Base-by-base conservation (phyloP, 768 basidiomycete genomes). In the Crucibulum laeve region DNA sequence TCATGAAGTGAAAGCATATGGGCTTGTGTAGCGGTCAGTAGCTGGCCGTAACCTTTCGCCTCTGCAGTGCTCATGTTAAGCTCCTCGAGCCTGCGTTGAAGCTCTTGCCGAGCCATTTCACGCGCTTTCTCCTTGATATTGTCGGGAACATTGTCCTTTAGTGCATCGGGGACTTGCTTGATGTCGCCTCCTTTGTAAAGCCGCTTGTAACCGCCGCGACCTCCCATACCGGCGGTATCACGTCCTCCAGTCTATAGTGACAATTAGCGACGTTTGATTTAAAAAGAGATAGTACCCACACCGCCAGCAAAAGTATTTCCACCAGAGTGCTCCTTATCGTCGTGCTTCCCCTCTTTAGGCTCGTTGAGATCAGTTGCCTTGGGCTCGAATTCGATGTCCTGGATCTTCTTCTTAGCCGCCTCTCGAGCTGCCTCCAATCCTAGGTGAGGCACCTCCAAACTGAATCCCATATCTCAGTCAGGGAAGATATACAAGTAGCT, bases 221-320 rank as follows among this genome's bases (percentile, higher is more conserved):
- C 82, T 2, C 82, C 82, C 48, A 82, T 60, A 1, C 82, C 82
- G 5, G 82, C 82, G 3, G 82, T 83, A 51, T 80, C 79, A 18
- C 80, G 65, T 7, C 82, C 82, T 23, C 82, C 82, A 22, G 77
- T 78, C 82, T 84, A 45, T 15, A 14, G 22, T 13, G 42, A 18
- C 2, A 26, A 45, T 21, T 22, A 47, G 6, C 22, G 13, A 8
- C 3, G 17, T 23, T 28, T 18, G 6, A 19, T 8, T 8, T 25
- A 40, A 46, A 24, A 15, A 11, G 28, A 37, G 15, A 18, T 28
- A 17, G 19, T 7, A 59, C 68, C 50, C 56, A 84, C 82, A 17
- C 82, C 82, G 5, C 82, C 82, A 33, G 81, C 79, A 62, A 69
- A 84, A n/a, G 62, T 78, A 47, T 80, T 80, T 4, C 82, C 82